Evolutionary conservation across 1,284 basidiomycete genomes (phyloP).

Genomic region (Apiotrichum montevideense): DNA sequence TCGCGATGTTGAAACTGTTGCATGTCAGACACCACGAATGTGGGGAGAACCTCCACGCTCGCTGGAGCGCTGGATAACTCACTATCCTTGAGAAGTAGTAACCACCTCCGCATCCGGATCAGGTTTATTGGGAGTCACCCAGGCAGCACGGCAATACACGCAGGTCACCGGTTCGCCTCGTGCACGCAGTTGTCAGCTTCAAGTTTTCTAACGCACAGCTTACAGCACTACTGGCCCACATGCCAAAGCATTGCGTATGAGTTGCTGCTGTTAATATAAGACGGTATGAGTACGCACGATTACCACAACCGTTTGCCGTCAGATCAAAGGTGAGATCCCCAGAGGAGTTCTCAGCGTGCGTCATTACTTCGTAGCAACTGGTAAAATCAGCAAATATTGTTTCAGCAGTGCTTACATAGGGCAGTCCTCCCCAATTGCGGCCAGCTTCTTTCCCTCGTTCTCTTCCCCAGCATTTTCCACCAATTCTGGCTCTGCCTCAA

Average conservation of each 20-base stretch:
- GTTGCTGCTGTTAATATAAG: constrained; percentile 19
- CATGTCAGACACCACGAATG: not conserved
- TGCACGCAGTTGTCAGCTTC: constrained; percentile 6
- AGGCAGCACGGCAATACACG: constrained; percentile 33
- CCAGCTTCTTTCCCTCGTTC: constrained; percentile 12
- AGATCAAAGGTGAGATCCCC: constrained; percentile 29
- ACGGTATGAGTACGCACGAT: constrained; percentile 19
- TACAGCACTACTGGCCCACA: constrained; percentile 29
- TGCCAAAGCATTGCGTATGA: constrained; percentile 31
- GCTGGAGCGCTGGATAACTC: not conserved
- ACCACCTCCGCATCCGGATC: constrained; percentile 6
- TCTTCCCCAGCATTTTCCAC: not conserved
- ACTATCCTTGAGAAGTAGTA: not conserved
- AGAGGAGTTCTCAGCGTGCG: constrained; percentile 17
- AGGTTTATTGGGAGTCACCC: constrained; percentile 5
- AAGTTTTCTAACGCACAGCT: constrained; percentile 1
- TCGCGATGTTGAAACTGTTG: constrained; percentile 33
- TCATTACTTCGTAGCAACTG: constrained; percentile 34
- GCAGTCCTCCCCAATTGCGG: constrained; percentile 34
- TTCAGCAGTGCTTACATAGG: constrained; percentile 21
- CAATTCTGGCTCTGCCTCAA: constrained; percentile 7
- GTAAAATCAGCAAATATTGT: constrained; percentile 5
- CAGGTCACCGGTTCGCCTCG: constrained; percentile 27
- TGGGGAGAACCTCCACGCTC: not conserved
- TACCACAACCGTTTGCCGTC: constrained; percentile 27